These are phyloP conservation scores for Hemileia vastatrix DNA, from an alignment of 1,284 basidiomycete species.

Conservation along the genomic window DNA sequence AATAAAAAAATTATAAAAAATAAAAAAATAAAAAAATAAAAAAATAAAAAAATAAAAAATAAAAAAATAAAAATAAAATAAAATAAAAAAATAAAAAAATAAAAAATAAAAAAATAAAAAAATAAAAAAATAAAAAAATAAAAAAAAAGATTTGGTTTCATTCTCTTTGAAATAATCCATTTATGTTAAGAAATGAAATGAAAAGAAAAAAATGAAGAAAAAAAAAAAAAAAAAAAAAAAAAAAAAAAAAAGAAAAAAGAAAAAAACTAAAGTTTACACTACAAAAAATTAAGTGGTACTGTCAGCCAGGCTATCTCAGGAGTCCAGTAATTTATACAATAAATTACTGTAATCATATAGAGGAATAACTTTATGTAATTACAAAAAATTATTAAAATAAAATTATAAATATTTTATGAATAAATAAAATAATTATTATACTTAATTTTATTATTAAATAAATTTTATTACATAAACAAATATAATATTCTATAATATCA, in stretches of 20 bases:
- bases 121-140: background rate
- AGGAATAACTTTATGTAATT: no score
- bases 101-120: background rate
- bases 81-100: background rate
- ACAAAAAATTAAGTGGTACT: background rate
- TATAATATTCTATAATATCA: no score
- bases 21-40: background rate
- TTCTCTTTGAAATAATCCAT: no score
- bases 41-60: background rate
- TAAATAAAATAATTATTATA: no score
- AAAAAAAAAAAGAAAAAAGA: background rate
- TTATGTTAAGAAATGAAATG: background rate
- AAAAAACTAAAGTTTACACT: background rate
- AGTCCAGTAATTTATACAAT: no score
- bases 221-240: background rate
- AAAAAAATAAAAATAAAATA: background rate
- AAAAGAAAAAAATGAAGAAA: background rate
- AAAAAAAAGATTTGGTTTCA: no score
- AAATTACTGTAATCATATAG: no score
- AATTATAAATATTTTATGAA: no score
- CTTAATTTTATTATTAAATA: no score
- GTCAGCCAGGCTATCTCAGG: no score
- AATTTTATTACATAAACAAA: no score
- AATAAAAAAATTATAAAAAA: background rate
- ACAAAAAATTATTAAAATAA: no score